Conservation (phyloP, 169 alveolate species). For the Plasmodium coatneyi region DNA sequence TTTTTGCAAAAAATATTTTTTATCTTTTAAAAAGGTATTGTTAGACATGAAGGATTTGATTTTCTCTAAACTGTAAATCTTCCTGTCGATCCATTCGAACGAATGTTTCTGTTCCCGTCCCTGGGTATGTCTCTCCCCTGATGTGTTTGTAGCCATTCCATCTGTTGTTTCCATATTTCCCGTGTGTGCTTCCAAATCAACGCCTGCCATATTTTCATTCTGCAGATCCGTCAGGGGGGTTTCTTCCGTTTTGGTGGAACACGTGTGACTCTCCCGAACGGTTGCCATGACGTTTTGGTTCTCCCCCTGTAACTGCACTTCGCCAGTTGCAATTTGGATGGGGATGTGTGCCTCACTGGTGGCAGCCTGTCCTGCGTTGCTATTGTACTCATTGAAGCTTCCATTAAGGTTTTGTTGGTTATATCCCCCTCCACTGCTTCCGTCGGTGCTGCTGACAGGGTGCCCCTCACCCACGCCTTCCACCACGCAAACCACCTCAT, state of each 20-base stretch:
- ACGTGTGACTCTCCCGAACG: not conserved
- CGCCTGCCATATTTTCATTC: not conserved
- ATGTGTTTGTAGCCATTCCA: not conserved
- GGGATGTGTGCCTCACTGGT: not conserved
- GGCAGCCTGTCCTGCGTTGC: not conserved
- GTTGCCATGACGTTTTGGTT: not conserved
- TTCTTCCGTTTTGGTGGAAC: conserved; percentile 11
- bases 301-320: not conserved
- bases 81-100: not conserved
- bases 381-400: not conserved
- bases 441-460: not conserved
- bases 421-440: not conserved
- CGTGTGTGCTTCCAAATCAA: not conserved
- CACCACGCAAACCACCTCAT: not conserved
- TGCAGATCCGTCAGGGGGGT: not conserved
- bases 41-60: conserved; percentile 58
- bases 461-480: not conserved
- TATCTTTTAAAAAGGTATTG: conserved; percentile 38
- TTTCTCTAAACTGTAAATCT: conserved; percentile 38
- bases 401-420: not conserved
- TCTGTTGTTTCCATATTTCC: not conserved
- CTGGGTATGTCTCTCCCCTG: not conserved
- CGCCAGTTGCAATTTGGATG: not conserved
- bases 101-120: not conserved
- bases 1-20: conserved; percentile 7